Base-by-base conservation (phyloP, 495 filamentous ascomycete species). In the Podospora pseudoanserina region DNA sequence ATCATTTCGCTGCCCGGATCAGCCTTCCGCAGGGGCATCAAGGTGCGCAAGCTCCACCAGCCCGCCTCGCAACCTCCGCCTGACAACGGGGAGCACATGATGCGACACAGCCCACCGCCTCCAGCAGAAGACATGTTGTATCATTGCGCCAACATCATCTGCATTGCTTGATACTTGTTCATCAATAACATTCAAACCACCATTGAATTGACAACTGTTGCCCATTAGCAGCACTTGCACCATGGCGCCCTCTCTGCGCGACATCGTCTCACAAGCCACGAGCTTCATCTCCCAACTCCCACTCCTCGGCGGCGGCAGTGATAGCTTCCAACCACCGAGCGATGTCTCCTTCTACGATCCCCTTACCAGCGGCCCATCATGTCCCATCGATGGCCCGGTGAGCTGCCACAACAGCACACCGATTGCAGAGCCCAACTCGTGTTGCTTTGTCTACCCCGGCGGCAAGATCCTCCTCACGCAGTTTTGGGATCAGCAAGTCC, bases 361-460 rank as follows among this genome's bases (percentile, higher is more conserved):
- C 18, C 69, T 81, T 27, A 77, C 69, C 68, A 75, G 73, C 26
- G 71, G 79, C 0, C 78, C 75, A 18, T 74, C 76, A 6, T 84
- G 82, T 60, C 84, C 82, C 0, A 30, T 80, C 62, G 79, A 84
- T 64, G 78, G 79, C 19, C 83, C 82, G 4, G 63, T 80, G n/a
- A 85, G 82, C 71, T 85, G 83, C 67, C 76, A 82, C 65, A 83
- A 82, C 67, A 80, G 66, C 65, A 81, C 79, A 0, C 71, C 75
- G 2, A 64, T 70, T 13, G 75, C 73, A 1, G 76, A 78, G 23
- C 23, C 23, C n/a, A 83, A 91, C 67, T 84, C 85, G 28, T 96
- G 93, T 81, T 97, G 93, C 80, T 93, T 93, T 78, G 91, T 94
- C 72, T 78, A 89, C 62, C 91, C 91, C 0, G 91, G 92, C 19